Evolutionary conservation across 768 basidiomycete genomes (phyloP).

Genomic region (Macrolepiota albuminosa): DNA sequence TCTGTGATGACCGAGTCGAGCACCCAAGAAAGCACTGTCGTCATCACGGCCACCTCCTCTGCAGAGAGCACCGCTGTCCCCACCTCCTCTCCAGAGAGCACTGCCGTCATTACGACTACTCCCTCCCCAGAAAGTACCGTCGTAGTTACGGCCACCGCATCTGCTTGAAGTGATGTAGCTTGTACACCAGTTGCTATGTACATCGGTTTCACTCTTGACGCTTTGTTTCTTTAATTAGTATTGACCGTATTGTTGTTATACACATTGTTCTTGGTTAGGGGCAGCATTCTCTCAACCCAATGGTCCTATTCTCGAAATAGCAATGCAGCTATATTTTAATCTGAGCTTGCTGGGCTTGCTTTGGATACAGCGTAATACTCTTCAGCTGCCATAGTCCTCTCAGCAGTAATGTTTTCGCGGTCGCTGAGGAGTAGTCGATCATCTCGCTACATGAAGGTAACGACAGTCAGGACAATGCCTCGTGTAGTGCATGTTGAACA

Average conservation of each 20-base stretch:
- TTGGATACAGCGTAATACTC: background rate
- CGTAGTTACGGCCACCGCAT: conserved; percentile 1
- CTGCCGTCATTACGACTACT: background rate
- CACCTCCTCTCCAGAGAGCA: too few relatives aligned
- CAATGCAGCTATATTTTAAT: too few relatives aligned
- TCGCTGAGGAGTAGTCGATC: background rate
- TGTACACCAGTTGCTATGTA: background rate
- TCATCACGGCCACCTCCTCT: background rate
- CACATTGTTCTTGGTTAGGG: background rate
- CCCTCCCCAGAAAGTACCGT: background rate
- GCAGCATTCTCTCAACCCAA: background rate
- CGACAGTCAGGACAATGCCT: background rate
- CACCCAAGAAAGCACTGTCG: background rate
- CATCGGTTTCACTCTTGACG: background rate
- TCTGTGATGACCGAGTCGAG: background rate
- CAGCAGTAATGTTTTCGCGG: background rate
- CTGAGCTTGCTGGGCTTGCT: background rate
- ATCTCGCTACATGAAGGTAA: background rate
- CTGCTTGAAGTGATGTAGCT: background rate
- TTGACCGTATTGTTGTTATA: background rate
- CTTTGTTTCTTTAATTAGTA: background rate
- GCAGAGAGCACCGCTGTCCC: background rate
- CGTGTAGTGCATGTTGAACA: background rate
- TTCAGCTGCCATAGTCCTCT: too few relatives aligned
- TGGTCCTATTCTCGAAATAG: background rate